Evolutionary conservation across 768 basidiomycete species (phyloP).

Genomic region (Cyclocybe aegerita): DNA sequence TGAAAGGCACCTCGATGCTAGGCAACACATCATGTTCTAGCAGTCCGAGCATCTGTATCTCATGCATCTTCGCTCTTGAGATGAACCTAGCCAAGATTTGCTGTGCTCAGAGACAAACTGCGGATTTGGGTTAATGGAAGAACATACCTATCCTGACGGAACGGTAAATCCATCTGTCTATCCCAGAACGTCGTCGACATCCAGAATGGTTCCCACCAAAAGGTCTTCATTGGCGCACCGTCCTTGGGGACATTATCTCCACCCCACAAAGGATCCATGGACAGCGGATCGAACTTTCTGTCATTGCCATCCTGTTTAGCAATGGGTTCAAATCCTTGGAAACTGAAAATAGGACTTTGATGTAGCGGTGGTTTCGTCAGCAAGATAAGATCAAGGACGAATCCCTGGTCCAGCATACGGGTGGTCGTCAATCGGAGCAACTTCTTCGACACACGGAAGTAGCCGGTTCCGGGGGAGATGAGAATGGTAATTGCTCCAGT

Average conservation of each 20-base stretch:
- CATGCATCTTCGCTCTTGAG: conserved; percentile 94
- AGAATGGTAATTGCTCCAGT: conserved; percentile 84
- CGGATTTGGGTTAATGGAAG: not conserved
- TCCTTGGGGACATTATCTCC: conserved; percentile 48
- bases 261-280: conserved; percentile 75
- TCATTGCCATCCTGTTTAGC: conserved; percentile 42
- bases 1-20: conserved; percentile 83
- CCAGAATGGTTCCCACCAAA: conserved; percentile 94
- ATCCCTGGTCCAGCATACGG: conserved; percentile 91
- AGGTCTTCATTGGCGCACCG: conserved; percentile 48
- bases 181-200: conserved; percentile 84
- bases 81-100: conserved; percentile 61
- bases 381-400: conserved; percentile 84
- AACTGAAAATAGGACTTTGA: conserved; percentile 91
- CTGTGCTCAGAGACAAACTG: not conserved
- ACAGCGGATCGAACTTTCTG: conserved; percentile 61
- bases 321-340: conserved; percentile 65
- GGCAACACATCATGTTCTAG: conserved; percentile 90
- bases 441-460: conserved; percentile 89
- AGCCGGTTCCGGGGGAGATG: conserved; percentile 92
- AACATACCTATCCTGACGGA: conserved; percentile 70
- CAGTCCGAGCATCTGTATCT: conserved; percentile 92
- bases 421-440: conserved; percentile 90
- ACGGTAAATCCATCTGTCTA: conserved; percentile 81
- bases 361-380: conserved; percentile 91